A percentile compares a stretch with the other conserved stretches of the same genome.
These are phyloP conservation scores for Dichomitus squalens DNA, from an alignment of 1,284 basidiomycete species.

Conservation along the genomic window DNA sequence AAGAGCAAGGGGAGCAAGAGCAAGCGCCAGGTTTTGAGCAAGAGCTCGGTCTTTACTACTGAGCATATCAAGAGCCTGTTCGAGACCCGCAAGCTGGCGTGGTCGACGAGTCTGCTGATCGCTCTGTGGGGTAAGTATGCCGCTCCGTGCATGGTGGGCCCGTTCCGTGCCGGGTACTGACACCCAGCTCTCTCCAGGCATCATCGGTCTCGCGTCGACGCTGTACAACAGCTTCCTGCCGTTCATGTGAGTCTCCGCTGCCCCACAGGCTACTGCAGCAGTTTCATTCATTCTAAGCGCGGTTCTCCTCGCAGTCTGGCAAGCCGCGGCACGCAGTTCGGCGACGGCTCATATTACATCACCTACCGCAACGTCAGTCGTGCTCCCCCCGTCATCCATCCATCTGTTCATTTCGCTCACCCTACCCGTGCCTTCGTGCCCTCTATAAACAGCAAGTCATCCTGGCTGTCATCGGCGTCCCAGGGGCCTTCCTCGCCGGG, in stretches of 20 bases:
- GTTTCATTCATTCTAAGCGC: background rate
- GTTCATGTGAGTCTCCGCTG: slow-evolving; percentile 38
- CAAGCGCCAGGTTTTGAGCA: slow-evolving; percentile 33
- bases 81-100: slow-evolving; percentile 55
- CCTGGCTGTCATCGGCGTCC: slow-evolving; percentile 65
- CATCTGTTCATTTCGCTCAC: background rate
- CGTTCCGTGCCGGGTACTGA: background rate
- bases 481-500: slow-evolving; percentile 65
- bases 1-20: slow-evolving; percentile 15
- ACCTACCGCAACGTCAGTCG: slow-evolving; percentile 53
- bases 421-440: background rate
- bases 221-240: slow-evolving; percentile 62
- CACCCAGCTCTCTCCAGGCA: slow-evolving; percentile 35
- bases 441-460: slow-evolving; percentile 49
- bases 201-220: slow-evolving; percentile 65
- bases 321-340: slow-evolving; percentile 50
- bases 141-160: background rate
- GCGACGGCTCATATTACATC: slow-evolving; percentile 49
- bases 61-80: slow-evolving; percentile 58
- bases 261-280: background rate
- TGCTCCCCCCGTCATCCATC: background rate
- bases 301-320: slow-evolving; percentile 36
- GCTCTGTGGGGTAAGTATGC: slow-evolving; percentile 49
- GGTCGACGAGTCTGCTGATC: slow-evolving; percentile 58
- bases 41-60: slow-evolving; percentile 40